Evolutionary conservation across 129 eudicot genomes (phyloP).

Genomic region (Sambucus nigra): DNA sequence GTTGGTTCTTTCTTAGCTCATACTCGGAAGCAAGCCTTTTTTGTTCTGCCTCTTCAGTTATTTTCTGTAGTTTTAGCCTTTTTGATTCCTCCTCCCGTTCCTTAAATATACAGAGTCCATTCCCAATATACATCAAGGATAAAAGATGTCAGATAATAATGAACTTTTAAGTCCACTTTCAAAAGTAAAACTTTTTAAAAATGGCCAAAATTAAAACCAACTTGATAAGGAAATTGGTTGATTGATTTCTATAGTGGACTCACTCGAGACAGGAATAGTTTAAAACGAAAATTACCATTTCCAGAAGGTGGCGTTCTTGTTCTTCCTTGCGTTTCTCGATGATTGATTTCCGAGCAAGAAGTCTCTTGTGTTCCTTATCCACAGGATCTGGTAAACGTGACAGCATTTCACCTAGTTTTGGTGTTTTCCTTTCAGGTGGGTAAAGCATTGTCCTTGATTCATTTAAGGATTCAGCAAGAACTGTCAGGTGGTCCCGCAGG

Average conservation of each 20-base stretch:
- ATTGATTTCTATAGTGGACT: too few species aligned
- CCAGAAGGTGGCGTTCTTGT: constrained; percentile 82
- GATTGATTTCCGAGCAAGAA: constrained; percentile 81
- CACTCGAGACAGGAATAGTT: too few species aligned
- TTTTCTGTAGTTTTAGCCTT: constrained; percentile 48
- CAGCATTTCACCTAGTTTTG: constrained; percentile 48
- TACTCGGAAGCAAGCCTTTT: constrained; percentile 61
- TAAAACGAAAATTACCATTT: constrained; percentile 53
- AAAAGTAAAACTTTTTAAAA: not conserved
- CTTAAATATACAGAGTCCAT: constrained; percentile 10
- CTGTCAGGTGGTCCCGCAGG: constrained; percentile 42
- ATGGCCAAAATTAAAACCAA: too few species aligned
- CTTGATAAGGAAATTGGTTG: too few species aligned
- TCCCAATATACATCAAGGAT: not conserved
- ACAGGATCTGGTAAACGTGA: constrained; percentile 55
- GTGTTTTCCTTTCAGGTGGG: constrained; percentile 37
- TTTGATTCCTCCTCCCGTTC: constrained; percentile 91
- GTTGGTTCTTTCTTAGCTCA: constrained; percentile 53
- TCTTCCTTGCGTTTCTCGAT: constrained; percentile 89
- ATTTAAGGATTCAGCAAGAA: constrained; percentile 48
- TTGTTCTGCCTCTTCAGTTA: constrained; percentile 74
- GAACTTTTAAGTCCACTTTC: not conserved
- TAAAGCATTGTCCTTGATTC: constrained; percentile 53
- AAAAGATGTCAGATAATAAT: not conserved
- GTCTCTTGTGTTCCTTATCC: constrained; percentile 74